A percentile compares a stretch with the other conserved stretches of the same genome.
phyloP scores from a whole-genome alignment of 106 monocot genomes.

The Ottelia alismoides region DNA sequence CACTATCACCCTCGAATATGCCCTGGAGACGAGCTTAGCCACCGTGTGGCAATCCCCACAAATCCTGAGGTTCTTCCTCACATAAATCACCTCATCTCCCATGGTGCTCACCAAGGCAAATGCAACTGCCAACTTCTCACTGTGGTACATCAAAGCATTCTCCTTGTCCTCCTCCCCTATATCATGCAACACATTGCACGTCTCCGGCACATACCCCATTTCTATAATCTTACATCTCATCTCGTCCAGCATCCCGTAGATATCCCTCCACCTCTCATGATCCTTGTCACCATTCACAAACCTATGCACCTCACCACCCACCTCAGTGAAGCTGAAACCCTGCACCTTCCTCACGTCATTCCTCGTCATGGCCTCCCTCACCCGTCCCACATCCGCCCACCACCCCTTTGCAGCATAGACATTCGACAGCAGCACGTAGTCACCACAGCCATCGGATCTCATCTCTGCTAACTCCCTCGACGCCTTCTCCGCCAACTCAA shows the following conservation, averaged over 20 bases:
- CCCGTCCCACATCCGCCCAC: slow-evolving; percentile 72
- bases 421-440: slow-evolving; percentile 84
- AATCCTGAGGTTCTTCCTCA: slow-evolving; percentile 52
- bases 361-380: slow-evolving; percentile 50
- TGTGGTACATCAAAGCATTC: slow-evolving; percentile 49
- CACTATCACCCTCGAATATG: slow-evolving; percentile 31
- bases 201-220: slow-evolving; percentile 59
- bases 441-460: slow-evolving; percentile 54
- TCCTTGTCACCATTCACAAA: slow-evolving; percentile 61
- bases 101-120: slow-evolving; percentile 24
- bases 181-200: slow-evolving; percentile 61
- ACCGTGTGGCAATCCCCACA: slow-evolving; percentile 50
- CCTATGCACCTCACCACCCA: slow-evolving; percentile 37
- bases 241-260: slow-evolving; percentile 44
- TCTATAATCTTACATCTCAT: slow-evolving; percentile 32
- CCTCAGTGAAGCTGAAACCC: slow-evolving; percentile 59
- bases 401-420: slow-evolving; percentile 60
- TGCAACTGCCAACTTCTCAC: slow-evolving; percentile 58
- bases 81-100: slow-evolving; percentile 10
- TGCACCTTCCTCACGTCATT: slow-evolving; percentile 66
- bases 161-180: slow-evolving; percentile 89
- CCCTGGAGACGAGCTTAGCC: slow-evolving; percentile 49
- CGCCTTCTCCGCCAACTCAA: slow-evolving; percentile 45
- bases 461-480: slow-evolving; percentile 37
- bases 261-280: slow-evolving; percentile 56